These are phyloP conservation scores for Tylopilus felleus DNA, from an alignment of 768 basidiomycete species.

Conservation along the genomic window DNA sequence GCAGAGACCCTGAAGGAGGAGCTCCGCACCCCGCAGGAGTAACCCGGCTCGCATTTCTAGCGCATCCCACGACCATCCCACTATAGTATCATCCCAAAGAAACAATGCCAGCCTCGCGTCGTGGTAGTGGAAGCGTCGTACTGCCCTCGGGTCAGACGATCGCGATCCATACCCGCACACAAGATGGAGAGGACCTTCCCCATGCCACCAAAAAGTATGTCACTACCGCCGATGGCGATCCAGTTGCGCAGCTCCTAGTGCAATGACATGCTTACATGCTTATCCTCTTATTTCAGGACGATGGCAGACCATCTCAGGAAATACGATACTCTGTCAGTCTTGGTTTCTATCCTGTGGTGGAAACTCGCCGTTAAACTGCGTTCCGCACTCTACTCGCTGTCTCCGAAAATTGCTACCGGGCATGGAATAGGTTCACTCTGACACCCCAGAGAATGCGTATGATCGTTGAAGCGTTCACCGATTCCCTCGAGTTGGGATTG, in stretches of 20 bases:
- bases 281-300: constrained; percentile 47
- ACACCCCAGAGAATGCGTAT: constrained; percentile 93
- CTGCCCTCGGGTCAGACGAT: constrained; percentile 75
- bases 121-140: constrained; percentile 72
- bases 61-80: constrained; percentile 18
- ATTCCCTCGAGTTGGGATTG: constrained; percentile 84
- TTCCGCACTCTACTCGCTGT: not conserved
- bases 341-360: not conserved
- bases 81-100: not conserved
- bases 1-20: constrained; percentile 5
- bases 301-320: constrained; percentile 93
- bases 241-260: not conserved
- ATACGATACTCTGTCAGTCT: constrained; percentile 78
- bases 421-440: constrained; percentile 64
- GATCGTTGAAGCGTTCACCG: constrained; percentile 95
- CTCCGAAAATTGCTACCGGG: not conserved
- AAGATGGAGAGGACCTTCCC: constrained; percentile 83
- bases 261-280: constrained; percentile 4
- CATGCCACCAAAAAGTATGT: constrained; percentile 91
- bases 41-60: not conserved
- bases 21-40: constrained; percentile 15
- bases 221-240: not conserved
- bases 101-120: constrained; percentile 65
- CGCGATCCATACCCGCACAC: constrained; percentile 84
- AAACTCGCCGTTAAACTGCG: constrained; percentile 1